Conservation (phyloP, 2,329 filamentous ascomycete species). For the Diplodia corticola region DNA sequence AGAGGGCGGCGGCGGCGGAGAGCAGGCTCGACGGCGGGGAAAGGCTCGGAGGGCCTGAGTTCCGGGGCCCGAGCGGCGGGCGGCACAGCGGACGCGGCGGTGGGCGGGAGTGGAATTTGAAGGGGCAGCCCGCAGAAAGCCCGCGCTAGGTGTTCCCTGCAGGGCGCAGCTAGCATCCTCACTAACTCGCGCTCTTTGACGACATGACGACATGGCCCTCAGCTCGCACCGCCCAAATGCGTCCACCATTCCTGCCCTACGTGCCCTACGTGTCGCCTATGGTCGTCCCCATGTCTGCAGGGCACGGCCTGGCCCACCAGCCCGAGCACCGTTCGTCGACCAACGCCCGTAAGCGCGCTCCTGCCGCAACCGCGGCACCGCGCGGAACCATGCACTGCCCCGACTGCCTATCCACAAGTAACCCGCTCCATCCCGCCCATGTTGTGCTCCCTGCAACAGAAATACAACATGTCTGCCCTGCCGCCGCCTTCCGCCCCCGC, state of each 20-base stretch:
- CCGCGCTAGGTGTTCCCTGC: background rate
- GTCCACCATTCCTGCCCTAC: background rate
- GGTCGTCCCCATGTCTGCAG: background rate
- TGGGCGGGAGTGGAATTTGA: too few relatives aligned
- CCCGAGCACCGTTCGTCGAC: background rate
- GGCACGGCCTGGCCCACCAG: background rate
- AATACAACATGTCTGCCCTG: background rate
- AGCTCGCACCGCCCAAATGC: background rate
- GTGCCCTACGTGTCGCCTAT: background rate
- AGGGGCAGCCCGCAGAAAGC: background rate
- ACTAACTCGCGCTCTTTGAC: background rate
- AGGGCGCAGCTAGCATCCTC: background rate
- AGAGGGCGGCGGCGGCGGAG: too few relatives aligned
- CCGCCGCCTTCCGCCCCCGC: background rate
- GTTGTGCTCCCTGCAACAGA: background rate
- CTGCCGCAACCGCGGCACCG: background rate
- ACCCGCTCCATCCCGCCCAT: background rate
- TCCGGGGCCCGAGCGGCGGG: background rate
- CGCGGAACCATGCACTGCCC: conserved; percentile 13
- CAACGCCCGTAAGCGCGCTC: conserved; percentile 11
- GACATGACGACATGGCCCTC: background rate
- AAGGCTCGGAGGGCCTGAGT: background rate
- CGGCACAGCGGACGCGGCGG: background rate
- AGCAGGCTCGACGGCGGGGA: conserved; percentile 27
- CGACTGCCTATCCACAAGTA: background rate